Evolutionary conservation across 176 grass and related monocot species (phyloP).

Genomic region (Elymus sibiricus): DNA sequence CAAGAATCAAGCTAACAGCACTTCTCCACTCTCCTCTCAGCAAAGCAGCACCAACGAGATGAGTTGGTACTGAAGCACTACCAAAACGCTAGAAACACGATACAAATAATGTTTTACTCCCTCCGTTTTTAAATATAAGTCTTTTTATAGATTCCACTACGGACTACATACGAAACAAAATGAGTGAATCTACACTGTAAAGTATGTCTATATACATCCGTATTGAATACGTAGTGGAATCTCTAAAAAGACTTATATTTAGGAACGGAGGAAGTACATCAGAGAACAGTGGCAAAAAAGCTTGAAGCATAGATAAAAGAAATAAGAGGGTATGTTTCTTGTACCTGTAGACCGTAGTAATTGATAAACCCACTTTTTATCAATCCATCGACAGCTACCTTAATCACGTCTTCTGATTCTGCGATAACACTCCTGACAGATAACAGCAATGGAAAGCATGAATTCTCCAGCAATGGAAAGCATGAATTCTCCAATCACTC

Average conservation of each 20-base stretch:
- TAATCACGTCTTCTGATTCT: conserved; percentile 67
- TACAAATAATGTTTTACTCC: neutral
- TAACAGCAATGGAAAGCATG: conserved; percentile 20
- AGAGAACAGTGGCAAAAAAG: conserved; percentile 9
- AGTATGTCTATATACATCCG: too few species aligned
- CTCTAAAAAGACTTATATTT: too few species aligned
- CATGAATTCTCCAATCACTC: neutral
- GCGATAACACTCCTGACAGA: conserved; percentile 64
- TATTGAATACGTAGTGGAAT: too few species aligned
- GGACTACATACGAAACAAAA: too few species aligned
- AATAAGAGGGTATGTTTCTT: neutral
- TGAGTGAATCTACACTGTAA: too few species aligned
- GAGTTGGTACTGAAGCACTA: conserved; percentile 84
- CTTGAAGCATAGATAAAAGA: neutral
- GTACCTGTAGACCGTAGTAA: conserved; percentile 92
- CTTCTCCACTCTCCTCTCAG: conserved; percentile 90
- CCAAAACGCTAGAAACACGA: conserved; percentile 75
- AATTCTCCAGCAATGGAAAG: conserved; percentile 19
- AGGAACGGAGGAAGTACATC: too few species aligned
- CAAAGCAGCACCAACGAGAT: conserved; percentile 83
- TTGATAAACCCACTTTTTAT: conserved; percentile 82
- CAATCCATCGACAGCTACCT: conserved; percentile 60
- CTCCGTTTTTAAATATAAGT: too few species aligned
- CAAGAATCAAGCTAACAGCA: conserved; percentile 86
- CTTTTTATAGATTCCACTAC: too few species aligned